These are phyloP conservation scores for Hymenotorrendiella dingleyae DNA, from an alignment of 2,329 filamentous ascomycete genomes.

Conservation along the genomic window DNA sequence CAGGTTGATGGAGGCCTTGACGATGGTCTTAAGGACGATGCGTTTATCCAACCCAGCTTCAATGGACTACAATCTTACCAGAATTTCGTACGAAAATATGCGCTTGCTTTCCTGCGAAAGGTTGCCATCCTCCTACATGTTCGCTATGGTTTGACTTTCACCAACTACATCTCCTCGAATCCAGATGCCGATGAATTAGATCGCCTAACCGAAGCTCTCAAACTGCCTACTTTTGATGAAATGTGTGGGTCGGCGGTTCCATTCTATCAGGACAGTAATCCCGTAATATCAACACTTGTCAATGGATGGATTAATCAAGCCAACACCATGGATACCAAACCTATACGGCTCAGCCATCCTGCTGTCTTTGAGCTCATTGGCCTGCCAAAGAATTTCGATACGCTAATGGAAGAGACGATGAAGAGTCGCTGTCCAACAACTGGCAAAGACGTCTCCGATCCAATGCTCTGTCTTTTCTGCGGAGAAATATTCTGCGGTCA, in stretches of 20 bases:
- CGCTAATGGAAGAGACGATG: constrained; percentile 86
- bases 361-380: constrained; percentile 92
- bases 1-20: constrained; percentile 8
- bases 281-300: constrained; percentile 39
- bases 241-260: constrained; percentile 47
- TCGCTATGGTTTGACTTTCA: constrained; percentile 83
- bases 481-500: constrained; percentile 96
- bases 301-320: constrained; percentile 59
- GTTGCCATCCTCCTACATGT: constrained; percentile 76
- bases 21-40: constrained; percentile 21
- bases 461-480: constrained; percentile 88
- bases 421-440: constrained; percentile 78
- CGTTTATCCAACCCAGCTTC: constrained; percentile 50
- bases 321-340: neutral
- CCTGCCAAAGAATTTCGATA: constrained; percentile 85
- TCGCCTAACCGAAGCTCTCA: constrained; percentile 69
- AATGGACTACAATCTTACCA: constrained; percentile 50
- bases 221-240: constrained; percentile 71
- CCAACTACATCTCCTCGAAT: constrained; percentile 56
- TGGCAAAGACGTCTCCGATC: constrained; percentile 85
- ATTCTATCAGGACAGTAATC: constrained; percentile 18
- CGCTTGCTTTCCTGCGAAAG: constrained; percentile 86
- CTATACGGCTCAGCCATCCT: constrained; percentile 59
- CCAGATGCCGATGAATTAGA: constrained; percentile 72
- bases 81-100: constrained; percentile 69